These are phyloP conservation scores for Fusarium vanettenii DNA, from an alignment of 2,329 filamentous ascomycete genomes.

Conservation along the genomic window DNA sequence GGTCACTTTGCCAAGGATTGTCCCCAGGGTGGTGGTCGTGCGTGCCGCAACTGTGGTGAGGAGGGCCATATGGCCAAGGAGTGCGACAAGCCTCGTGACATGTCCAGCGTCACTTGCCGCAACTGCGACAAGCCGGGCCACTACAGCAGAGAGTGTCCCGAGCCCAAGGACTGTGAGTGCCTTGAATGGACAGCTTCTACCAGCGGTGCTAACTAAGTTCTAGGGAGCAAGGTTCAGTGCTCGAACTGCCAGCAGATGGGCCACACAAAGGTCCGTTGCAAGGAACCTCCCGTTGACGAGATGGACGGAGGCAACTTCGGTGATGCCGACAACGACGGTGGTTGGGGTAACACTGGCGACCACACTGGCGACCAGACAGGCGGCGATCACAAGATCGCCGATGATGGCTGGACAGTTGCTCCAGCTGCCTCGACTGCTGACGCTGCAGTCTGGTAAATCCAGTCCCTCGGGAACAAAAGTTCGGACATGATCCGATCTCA, in stretches of 20 bases:
- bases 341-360: neutral
- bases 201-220: slow-evolving; percentile 27
- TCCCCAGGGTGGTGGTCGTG: slow-evolving; percentile 67
- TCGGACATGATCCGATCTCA: neutral
- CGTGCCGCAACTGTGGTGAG: slow-evolving; percentile 72
- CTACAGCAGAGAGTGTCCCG: slow-evolving; percentile 70
- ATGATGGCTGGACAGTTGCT: neutral
- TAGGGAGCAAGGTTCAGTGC: slow-evolving; percentile 55
- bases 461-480: neutral
- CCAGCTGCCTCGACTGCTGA: neutral
- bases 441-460: slow-evolving; percentile 33
- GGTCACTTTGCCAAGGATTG: slow-evolving; percentile 75
- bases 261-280: slow-evolving; percentile 55
- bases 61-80: slow-evolving; percentile 69
- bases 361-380: slow-evolving; percentile 2
- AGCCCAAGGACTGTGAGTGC: slow-evolving; percentile 59
- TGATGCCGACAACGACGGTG: slow-evolving; percentile 1
- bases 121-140: slow-evolving; percentile 72
- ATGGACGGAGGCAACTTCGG: slow-evolving; percentile 24
- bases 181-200: neutral
- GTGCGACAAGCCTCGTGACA: slow-evolving; percentile 60
- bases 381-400: neutral
- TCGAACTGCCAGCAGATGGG: slow-evolving; percentile 53
- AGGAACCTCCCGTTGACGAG: slow-evolving; percentile 43
- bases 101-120: slow-evolving; percentile 66